Conservation (phyloP, 495 filamentous ascomycete species). For the Hypomontagnella monticulosa region DNA sequence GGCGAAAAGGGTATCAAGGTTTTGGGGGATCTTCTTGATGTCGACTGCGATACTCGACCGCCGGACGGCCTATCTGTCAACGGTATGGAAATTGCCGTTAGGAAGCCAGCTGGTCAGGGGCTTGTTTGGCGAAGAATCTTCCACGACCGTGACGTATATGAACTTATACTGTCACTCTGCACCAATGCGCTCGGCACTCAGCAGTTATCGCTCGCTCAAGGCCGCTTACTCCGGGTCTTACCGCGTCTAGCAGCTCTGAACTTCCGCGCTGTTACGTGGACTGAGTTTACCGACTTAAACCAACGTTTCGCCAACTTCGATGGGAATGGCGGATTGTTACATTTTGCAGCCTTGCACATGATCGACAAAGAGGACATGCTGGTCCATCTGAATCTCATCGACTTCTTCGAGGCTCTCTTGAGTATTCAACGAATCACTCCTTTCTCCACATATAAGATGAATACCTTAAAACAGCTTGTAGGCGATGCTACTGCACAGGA, state of each 20-base stretch:
- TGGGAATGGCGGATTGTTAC: constrained; percentile 67
- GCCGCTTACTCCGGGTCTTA: constrained; percentile 75
- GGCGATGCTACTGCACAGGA: constrained; percentile 53
- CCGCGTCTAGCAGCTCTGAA: constrained; percentile 72
- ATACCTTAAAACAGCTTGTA: constrained; percentile 52
- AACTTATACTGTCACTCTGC: constrained; percentile 69
- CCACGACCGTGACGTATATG: constrained; percentile 71
- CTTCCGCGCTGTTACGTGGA: constrained; percentile 66
- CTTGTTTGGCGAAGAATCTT: constrained; percentile 79
- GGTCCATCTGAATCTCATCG: constrained; percentile 81
- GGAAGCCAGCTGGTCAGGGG: constrained; percentile 65
- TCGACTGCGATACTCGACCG: constrained; percentile 67
- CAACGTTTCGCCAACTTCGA: constrained; percentile 55
- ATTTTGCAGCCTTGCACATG: constrained; percentile 80
- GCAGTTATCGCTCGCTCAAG: constrained; percentile 81
- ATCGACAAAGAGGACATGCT: constrained; percentile 76
- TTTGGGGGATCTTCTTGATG: constrained; percentile 74
- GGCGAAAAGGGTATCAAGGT: constrained; percentile 72
- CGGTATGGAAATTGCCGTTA: constrained; percentile 47
- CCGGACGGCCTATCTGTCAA: constrained; percentile 47
- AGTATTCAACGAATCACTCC: constrained; percentile 61
- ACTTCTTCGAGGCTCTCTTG: constrained; percentile 77
- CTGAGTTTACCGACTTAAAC: constrained; percentile 70
- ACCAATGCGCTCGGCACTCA: constrained; percentile 62
- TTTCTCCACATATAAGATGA: constrained; percentile 50